Evolutionary conservation across 1,139 yeast species (phyloP), one percentile per base, ranked within the genome.

Genomic region (Pichia inconspicua): DNA sequence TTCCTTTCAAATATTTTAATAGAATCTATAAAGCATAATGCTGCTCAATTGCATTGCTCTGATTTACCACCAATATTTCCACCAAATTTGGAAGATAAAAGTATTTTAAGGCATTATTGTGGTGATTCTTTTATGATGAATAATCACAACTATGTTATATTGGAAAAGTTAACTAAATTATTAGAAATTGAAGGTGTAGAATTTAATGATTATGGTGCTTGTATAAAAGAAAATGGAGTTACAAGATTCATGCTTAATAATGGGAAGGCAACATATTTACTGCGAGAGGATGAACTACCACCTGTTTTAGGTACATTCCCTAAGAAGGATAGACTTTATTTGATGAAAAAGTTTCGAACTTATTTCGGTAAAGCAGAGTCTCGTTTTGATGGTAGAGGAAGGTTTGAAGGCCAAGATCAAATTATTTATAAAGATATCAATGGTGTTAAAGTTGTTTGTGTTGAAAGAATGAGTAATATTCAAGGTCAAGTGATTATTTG

Each of bases 21-120:
- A 30, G n/a, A 30, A 14, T 10, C n/a, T 22, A 37, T 37, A 12
- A 19, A 37, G 3, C 3, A 37, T 22, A 15, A 19, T 22, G n/a
- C 27, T 9, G 14, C 17, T 22, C 17, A 5, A 15, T 10, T 37
- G 14, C 27, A 37, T 9, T 37, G n/a, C 10, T 22, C n/a, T 9
- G 12, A 19, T 5, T 8, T 12, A 22, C 40, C 40, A 19, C 2
- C 27, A 6, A 6, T 37, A 9, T 22, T 10, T 12, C 9, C 12
- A 2, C 40, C 40, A 9, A 15, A 12, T 19, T 37, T 37, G 5
- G 40, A 37, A 22, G 58, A 55, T 40, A 43, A 39, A 17, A 44
- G 51, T 3, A 47, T 56, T 9, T 42, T 54, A 14, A 47, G 61
- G 27, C 49, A 51, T 39, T 58, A 58, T 30, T 46, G 49, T 11